A percentile compares a stretch with the other conserved stretches of the same genome.
These are phyloP conservation scores for Cyclaneusma minus DNA, from an alignment of 2,329 filamentous ascomycete species.

Conservation along the genomic window DNA sequence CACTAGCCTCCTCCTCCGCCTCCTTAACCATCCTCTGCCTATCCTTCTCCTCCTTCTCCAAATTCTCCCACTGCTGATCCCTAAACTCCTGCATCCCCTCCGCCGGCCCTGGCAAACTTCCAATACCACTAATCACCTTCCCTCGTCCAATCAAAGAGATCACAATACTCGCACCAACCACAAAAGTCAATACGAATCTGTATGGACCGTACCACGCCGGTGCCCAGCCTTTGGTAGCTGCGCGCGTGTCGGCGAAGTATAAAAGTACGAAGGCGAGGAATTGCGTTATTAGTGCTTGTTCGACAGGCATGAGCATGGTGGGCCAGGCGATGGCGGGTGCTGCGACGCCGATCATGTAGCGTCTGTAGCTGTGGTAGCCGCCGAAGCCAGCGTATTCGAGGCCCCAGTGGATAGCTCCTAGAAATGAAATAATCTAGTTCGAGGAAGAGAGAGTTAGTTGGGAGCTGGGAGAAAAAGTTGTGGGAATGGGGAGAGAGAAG, in stretches of 20 bases:
- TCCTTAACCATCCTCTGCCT: conserved; percentile 6
- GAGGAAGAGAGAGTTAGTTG: conserved; percentile 1
- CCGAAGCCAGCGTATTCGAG: conserved; percentile 65
- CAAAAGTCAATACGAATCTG: conserved; percentile 80
- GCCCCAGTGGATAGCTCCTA: conserved; percentile 88
- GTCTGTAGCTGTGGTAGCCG: conserved; percentile 53
- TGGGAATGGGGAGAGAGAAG: conserved; percentile 2
- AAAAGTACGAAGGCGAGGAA: conserved; percentile 74
- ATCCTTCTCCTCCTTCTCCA: conserved; percentile 16
- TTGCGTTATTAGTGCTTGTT: conserved; percentile 74
- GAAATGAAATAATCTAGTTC: conserved; percentile 69
- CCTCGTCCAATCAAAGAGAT: conserved; percentile 69
- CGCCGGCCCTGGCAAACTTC: conserved; percentile 15
- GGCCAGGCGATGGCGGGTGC: conserved; percentile 79
- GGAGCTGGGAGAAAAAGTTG: conserved; percentile 2
- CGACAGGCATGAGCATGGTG: conserved; percentile 67
- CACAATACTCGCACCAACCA: conserved; percentile 73
- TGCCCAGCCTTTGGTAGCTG: conserved; percentile 59
- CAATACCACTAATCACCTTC: conserved; percentile 46
- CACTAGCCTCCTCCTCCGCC: conserved; percentile 4
- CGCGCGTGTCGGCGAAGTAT: conserved; percentile 71
- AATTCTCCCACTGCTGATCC: conserved; percentile 14
- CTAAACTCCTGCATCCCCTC: conserved; percentile 15
- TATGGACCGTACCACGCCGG: conserved; percentile 80
- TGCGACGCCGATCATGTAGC: conserved; percentile 71